Evolutionary conservation across 106 monocot species (phyloP), one percentile per base, ranked within the genome.

Genomic region (Xerophyta viscosa): DNA sequence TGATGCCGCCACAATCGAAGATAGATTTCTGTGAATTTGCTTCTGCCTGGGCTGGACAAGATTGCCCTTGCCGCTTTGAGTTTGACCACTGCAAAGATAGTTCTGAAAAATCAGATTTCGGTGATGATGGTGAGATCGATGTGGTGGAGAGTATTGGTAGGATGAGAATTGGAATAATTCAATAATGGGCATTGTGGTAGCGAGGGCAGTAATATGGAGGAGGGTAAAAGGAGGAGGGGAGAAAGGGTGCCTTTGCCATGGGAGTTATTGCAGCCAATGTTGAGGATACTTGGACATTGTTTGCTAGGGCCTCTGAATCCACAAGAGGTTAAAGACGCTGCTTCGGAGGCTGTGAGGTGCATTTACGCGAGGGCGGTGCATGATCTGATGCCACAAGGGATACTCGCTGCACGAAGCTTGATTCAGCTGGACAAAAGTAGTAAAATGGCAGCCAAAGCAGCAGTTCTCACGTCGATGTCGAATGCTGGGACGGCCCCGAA

Each of bases 241-340:
- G 47, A 57, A 25, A 79, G 94, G 70, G 56, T 96, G 30, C 88
- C 94, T 0, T 60, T 96, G 19, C 94, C 94, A 14, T 96, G 94
- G 94, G 94, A 96, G 70, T 67, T 96, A 21, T 24, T 89, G 58
- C 94, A 96, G 68, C 88, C 89, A 0, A 60, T 85, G 61, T 66
- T 96, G 19, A 84, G 81, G 46, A 76, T 96, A 10, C 47, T 96
- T n/a, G 94, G 82, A 20, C 96, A 96, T 41, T 96, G 89, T 49
- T 57, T 96, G 25, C 62, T 96, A 46, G 89, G 73, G 12, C 96
- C 85, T 0, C 54, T 79, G 62, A 82, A 82, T 41, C 37, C 63
- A 1, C 54, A 65, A 20, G 96, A 96, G 50, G 85, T 96, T 20
- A 85, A 57, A 67, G 96, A 96, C 61, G 78, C 89, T 0, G 96